Evolutionary conservation across 306 rosid species (phyloP).

Genomic region (Vigna nakashimae): DNA sequence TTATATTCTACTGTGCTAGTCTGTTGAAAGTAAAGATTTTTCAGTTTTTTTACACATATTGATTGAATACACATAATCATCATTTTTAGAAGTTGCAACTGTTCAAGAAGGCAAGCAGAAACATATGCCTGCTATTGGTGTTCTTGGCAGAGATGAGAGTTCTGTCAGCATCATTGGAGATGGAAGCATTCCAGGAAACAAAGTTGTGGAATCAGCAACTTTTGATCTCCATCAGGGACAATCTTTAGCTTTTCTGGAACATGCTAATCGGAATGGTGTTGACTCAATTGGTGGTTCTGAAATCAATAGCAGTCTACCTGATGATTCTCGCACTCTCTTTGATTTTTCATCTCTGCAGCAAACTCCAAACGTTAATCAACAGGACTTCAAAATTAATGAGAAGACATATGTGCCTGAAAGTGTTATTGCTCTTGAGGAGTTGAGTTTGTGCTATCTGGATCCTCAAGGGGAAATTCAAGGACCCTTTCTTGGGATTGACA

Average conservation of each 20-base stretch:
- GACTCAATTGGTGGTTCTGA: slow-evolving; percentile 47
- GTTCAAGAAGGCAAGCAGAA: slow-evolving; percentile 47
- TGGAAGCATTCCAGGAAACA: slow-evolving; percentile 38
- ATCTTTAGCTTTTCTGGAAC: slow-evolving; percentile 43
- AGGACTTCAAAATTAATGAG: slow-evolving; percentile 51
- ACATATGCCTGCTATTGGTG: slow-evolving; percentile 26
- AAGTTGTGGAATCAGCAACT: slow-evolving; percentile 45
- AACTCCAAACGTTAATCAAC: slow-evolving; percentile 49
- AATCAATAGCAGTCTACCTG: slow-evolving; percentile 46
- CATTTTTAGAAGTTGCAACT: slow-evolving; percentile 50
- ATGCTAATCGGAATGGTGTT: slow-evolving; percentile 45
- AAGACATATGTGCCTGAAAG: slow-evolving; percentile 44
- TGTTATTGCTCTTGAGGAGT: slow-evolving; percentile 58
- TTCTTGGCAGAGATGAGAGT: slow-evolving; percentile 45
- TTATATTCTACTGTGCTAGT: slow-evolving; percentile 6
- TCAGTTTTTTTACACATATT: slow-evolving; percentile 10
- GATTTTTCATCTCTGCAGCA: slow-evolving; percentile 52
- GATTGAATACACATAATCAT: slow-evolving; percentile 12
- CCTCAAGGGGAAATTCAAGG: slow-evolving; percentile 77
- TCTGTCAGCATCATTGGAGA: slow-evolving; percentile 36
- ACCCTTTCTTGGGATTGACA: slow-evolving; percentile 78
- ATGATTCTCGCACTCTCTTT: slow-evolving; percentile 51
- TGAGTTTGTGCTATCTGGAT: slow-evolving; percentile 74
- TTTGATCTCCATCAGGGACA: slow-evolving; percentile 44
- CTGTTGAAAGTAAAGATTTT: slow-evolving; percentile 23